These are phyloP conservation scores for Lasiodiplodia theobromae DNA, from an alignment of 2,329 filamentous ascomycete genomes.

Conservation along the genomic window DNA sequence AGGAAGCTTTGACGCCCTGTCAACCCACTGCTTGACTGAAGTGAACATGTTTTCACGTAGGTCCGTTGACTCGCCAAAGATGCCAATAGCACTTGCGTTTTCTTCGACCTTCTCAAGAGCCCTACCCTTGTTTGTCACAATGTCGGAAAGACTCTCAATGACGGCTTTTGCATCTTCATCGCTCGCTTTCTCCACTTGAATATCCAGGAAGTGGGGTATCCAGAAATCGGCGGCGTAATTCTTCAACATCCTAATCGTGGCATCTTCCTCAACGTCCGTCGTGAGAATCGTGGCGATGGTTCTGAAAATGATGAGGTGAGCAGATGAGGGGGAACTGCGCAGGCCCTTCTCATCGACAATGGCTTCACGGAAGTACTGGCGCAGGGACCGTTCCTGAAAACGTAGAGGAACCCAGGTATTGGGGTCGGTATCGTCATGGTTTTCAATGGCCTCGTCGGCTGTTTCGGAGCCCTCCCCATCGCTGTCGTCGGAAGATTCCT, in stretches of 20 bases:
- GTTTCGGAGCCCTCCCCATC: conserved; percentile 31
- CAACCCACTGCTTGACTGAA: not conserved
- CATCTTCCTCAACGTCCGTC: not conserved
- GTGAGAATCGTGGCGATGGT: conserved; percentile 27
- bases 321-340: conserved; percentile 33
- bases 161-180: conserved; percentile 29
- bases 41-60: not conserved
- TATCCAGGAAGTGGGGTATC: conserved; percentile 34
- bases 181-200: conserved; percentile 28
- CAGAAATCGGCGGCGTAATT: conserved; percentile 33
- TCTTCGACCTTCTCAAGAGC: conserved; percentile 31
- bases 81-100: not conserved
- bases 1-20: not conserved
- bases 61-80: not conserved
- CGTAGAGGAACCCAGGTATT: conserved; percentile 32
- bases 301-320: conserved; percentile 35
- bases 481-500: conserved; percentile 31
- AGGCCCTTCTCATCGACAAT: conserved; percentile 32
- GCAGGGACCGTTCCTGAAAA: conserved; percentile 37
- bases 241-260: conserved; percentile 8
- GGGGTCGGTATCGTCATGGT: conserved; percentile 28
- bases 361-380: conserved; percentile 36
- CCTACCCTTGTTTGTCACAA: conserved; percentile 31
- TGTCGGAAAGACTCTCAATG: conserved; percentile 27
- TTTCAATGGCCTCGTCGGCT: conserved; percentile 29